A percentile compares a stretch with the other conserved stretches of the same genome.
Conservation (phyloP, 805 yeast species). For the Nakazawaea holstii region DNA sequence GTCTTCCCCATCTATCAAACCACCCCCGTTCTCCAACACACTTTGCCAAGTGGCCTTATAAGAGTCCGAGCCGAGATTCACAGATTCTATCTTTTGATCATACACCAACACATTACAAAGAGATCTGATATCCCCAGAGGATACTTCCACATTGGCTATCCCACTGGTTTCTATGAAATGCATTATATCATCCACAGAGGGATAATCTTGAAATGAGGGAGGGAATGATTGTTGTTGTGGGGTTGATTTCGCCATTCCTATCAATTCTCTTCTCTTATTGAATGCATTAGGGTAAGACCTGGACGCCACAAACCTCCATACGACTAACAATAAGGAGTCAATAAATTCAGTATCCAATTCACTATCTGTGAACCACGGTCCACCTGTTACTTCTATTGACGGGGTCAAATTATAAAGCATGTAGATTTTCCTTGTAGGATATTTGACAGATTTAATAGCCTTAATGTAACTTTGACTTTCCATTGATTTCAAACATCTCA, state of each 20-base stretch:
- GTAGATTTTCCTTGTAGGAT: slow-evolving; percentile 91
- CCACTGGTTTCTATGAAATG: slow-evolving; percentile 67
- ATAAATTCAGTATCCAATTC: slow-evolving; percentile 94
- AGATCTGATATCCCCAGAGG: slow-evolving; percentile 66
- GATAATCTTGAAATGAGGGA: slow-evolving; percentile 56
- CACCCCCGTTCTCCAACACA: slow-evolving; percentile 64
- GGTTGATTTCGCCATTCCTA: slow-evolving; percentile 19
- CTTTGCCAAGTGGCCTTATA: slow-evolving; percentile 84
- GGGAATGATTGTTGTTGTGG: slow-evolving; percentile 45
- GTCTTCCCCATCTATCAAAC: slow-evolving; percentile 22
- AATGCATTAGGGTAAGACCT: slow-evolving; percentile 74
- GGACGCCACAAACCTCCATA: slow-evolving; percentile 81
- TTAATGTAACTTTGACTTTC: slow-evolving; percentile 83
- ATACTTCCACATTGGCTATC: slow-evolving; percentile 78
- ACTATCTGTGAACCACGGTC: slow-evolving; percentile 98
- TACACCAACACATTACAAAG: slow-evolving; percentile 82
- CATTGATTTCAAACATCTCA: slow-evolving; percentile 71
- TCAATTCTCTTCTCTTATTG: slow-evolving; percentile 28
- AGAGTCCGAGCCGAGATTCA: slow-evolving; percentile 45
- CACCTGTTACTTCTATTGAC: slow-evolving; percentile 93
- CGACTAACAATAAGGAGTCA: slow-evolving; percentile 72
- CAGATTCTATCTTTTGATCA: slow-evolving; percentile 78
- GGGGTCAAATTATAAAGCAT: slow-evolving; percentile 94
- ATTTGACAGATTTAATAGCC: slow-evolving; percentile 81
- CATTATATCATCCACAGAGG: slow-evolving; percentile 68